These are phyloP conservation scores for Trichothecium sympodiale DNA, from an alignment of 2,329 filamentous ascomycete species.

Conservation along the genomic window DNA sequence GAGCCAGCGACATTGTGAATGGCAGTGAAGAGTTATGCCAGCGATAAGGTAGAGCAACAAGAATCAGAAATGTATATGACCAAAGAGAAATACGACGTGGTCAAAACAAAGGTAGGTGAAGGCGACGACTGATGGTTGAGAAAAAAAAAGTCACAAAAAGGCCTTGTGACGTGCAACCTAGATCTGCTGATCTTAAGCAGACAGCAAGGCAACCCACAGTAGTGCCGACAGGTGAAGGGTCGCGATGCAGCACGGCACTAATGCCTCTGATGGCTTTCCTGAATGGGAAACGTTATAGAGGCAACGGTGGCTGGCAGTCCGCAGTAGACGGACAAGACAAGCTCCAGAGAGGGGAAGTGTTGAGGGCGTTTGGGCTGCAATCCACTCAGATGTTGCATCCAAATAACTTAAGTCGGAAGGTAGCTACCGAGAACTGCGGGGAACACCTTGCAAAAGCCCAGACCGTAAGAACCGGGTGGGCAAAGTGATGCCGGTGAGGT, in stretches of 20 bases:
- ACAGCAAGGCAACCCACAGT: too few species aligned
- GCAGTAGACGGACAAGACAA: too few species aligned
- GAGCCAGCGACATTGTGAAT: constrained; percentile 43
- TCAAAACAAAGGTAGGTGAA: not conserved
- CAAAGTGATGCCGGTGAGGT: not conserved
- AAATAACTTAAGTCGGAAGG: constrained; percentile 8
- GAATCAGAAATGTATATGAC: constrained; percentile 4
- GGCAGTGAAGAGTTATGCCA: not conserved
- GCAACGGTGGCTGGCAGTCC: not conserved
- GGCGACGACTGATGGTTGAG: too few species aligned
- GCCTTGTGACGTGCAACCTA: too few species aligned
- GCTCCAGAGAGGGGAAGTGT: not conserved
- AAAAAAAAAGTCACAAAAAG: constrained; percentile 4
- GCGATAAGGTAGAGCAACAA: constrained; percentile 5
- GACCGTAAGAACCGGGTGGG: not conserved
- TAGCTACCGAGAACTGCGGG: constrained; percentile 7
- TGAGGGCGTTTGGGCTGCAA: constrained; percentile 3
- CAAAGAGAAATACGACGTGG: constrained; percentile 1
- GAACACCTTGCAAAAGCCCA: not conserved
- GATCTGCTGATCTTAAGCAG: too few species aligned
- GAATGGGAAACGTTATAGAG: constrained; percentile 6
- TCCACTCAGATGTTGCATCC: constrained; percentile 3
- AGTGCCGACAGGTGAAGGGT: too few species aligned
- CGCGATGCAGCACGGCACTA: too few species aligned
- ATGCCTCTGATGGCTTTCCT: not conserved